A percentile compares a stretch with the other conserved stretches of the same genome.
Conservation (phyloP, 2,329 filamentous ascomycete species). For the Cercospora canescens region DNA sequence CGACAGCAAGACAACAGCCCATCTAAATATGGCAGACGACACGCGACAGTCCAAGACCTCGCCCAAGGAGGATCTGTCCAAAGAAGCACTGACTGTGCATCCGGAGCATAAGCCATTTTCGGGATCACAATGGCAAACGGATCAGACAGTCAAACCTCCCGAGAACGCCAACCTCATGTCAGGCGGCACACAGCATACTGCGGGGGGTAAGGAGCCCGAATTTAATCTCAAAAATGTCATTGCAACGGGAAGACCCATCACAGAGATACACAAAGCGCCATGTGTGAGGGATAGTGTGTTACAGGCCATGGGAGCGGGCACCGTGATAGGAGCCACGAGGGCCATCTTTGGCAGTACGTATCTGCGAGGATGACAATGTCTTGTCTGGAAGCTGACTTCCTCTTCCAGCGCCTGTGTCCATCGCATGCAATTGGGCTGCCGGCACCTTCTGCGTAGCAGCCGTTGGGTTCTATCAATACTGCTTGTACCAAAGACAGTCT, state of each 20-base stretch:
- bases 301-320: slow-evolving; percentile 78
- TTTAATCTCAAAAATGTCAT: slow-evolving; percentile 57
- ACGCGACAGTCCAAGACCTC: slow-evolving; percentile 37
- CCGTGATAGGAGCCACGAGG: slow-evolving; percentile 71
- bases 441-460: slow-evolving; percentile 70
- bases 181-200: slow-evolving; percentile 59
- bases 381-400: slow-evolving; percentile 1
- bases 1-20: background rate
- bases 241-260: slow-evolving; percentile 66
- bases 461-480: slow-evolving; percentile 79
- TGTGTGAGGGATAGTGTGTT: slow-evolving; percentile 83
- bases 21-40: slow-evolving; percentile 47
- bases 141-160: slow-evolving; percentile 30
- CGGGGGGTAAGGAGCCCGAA: slow-evolving; percentile 64
- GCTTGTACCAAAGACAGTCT: slow-evolving; percentile 69
- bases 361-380: background rate
- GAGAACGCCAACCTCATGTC: slow-evolving; percentile 57
- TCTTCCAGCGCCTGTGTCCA: slow-evolving; percentile 57
- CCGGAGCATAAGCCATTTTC: slow-evolving; percentile 36
- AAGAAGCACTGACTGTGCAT: slow-evolving; percentile 33
- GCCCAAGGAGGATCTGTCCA: slow-evolving; percentile 27
- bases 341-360: slow-evolving; percentile 72
- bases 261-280: slow-evolving; percentile 72
- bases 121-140: slow-evolving; percentile 37
- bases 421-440: slow-evolving; percentile 82